These are phyloP conservation scores for Cutaneotrichosporon mucoides DNA, from an alignment of 1,284 basidiomycete species.

Conservation along the genomic window DNA sequence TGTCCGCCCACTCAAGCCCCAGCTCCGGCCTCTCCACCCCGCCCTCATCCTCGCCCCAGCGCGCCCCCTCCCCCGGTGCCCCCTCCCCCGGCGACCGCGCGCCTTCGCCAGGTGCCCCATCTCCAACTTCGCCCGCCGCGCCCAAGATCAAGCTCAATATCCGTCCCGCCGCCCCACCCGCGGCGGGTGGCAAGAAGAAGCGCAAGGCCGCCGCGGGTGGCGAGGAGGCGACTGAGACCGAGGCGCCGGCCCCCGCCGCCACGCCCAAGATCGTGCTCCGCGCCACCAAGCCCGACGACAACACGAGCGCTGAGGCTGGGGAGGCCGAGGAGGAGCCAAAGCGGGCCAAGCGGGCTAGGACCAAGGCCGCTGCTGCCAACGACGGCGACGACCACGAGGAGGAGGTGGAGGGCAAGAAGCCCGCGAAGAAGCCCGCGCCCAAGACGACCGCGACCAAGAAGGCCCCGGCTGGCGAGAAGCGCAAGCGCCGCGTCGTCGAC, in stretches of 20 bases:
- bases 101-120: background rate
- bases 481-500: background rate
- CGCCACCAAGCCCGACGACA: background rate
- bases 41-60: background rate
- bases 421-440: background rate
- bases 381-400: background rate
- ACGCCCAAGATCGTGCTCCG: background rate
- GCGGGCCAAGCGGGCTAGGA: too few species aligned
- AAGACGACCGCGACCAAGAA: background rate
- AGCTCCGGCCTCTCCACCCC: background rate
- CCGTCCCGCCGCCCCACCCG: background rate
- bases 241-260: background rate
- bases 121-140: background rate
- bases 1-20: background rate
- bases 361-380: background rate
- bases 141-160: conserved; percentile 9
- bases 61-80: background rate
- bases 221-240: background rate
- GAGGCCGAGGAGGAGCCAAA: too few species aligned
- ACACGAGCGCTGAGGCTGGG: too few species aligned
- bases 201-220: too few species aligned
- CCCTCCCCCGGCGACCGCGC: background rate
- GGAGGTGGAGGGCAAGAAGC: background rate
- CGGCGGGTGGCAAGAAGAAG: background rate
- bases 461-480: background rate